Evolutionary conservation across 441 rosid genomes (phyloP), one percentile per base, ranked within the genome.

Genomic region (Populus hybrid): DNA sequence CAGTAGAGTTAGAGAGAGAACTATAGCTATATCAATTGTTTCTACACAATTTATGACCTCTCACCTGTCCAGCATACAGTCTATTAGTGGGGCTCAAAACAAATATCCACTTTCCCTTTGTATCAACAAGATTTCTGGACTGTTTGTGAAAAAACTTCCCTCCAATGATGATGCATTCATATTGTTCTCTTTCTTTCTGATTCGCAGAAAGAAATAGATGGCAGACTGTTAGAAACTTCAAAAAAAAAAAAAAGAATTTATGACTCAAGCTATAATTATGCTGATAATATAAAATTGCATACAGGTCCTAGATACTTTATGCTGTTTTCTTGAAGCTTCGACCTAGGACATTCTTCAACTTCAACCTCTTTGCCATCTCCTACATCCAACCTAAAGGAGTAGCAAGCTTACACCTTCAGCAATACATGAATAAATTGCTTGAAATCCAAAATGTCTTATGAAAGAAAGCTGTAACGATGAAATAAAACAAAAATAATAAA

Each of bases 271-370:
- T 50, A 50, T 50, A 50, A 16, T 16, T 53, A 53, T 18, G n/a
- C n/a, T 53, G 21, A 53, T 16, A 53, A 53, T 16, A 53, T 1
- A 53, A 53, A 53, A 53, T 53, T 18, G 7, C 99, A 65, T 85
- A 95, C 98, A 46, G 98, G 97, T 75, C 97, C 97, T 32, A 95
- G 88, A 86, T 95, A 95, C 86, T 82, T 92, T 12, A 95, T 93
- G 85, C 97, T 85, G 57, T 95, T 95, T 65, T 88, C 89, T 67
- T 81, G 91, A 75, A 93, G 97, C 81, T 87, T 86, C 9, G 88
- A 86, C 76, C 91, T 89, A 7, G 93, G 83, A 77, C 96, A 92
- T 50, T 87, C 87, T 72, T 85, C 78, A 65, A 92, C 91, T 46
- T 92, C 92, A 67, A 91, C 75, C 30, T 90, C 92, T 85, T 88